Percentiles rank a stretch among this genome's conserved stretches.
Evolutionary conservation across 2,329 filamentous ascomycete species (phyloP).

Genomic region (Colletotrichum acutatum): DNA sequence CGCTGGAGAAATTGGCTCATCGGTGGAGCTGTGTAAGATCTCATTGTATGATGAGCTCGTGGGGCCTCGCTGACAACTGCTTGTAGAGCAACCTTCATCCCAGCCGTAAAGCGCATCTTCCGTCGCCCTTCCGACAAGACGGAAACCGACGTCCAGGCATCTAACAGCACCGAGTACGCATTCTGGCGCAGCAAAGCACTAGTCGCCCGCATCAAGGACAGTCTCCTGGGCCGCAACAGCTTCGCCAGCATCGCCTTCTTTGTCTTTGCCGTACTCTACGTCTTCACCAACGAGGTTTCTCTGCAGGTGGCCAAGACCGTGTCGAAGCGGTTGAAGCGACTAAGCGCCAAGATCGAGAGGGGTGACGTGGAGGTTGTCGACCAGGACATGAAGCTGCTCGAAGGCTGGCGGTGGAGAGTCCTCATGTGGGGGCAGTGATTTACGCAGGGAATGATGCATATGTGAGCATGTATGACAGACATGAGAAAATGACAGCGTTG

Average conservation of each 20-base stretch:
- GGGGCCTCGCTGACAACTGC: background rate
- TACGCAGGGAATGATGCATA: background rate
- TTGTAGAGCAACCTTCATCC: constrained; percentile 61
- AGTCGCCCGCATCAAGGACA: constrained; percentile 59
- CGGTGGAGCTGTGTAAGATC: constrained; percentile 61
- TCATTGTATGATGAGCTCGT: too few species aligned
- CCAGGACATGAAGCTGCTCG: constrained; percentile 59
- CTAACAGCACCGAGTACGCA: constrained; percentile 68
- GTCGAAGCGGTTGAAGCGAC: constrained; percentile 59
- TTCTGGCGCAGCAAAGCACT: constrained; percentile 63
- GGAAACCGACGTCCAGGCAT: constrained; percentile 41
- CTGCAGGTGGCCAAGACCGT: constrained; percentile 65
- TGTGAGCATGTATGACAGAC: background rate
- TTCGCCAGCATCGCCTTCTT: constrained; percentile 64
- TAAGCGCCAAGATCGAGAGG: constrained; percentile 59
- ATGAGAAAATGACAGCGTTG: constrained; percentile 14
- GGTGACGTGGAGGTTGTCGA: constrained; percentile 59
- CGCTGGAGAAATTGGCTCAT: constrained; percentile 65
- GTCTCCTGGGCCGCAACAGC: constrained; percentile 55
- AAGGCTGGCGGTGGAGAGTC: constrained; percentile 68
- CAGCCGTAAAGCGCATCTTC: constrained; percentile 63
- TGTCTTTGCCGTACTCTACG: constrained; percentile 66
- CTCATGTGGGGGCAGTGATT: constrained; percentile 53
- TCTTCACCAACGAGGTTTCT: constrained; percentile 69
- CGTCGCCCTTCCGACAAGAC: constrained; percentile 54